Percentiles rank a stretch among this genome's conserved stretches.
phyloP scores from a whole-genome alignment of 1,139 yeast species.

The Zygosaccharomyces pseudobailii region DNA sequence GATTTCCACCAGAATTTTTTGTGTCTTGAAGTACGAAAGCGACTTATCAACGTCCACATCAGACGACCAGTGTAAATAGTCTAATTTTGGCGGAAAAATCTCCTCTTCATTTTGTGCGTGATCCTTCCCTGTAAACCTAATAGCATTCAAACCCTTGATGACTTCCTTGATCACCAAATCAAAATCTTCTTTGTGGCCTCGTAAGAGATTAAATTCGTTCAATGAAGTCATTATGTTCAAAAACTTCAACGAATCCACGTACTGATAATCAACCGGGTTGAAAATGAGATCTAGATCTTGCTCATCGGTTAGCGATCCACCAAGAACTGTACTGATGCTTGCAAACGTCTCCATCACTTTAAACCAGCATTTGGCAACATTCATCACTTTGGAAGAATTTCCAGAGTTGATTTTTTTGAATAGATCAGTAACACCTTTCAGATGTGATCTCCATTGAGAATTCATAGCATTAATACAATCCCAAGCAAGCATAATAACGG shows the following conservation, averaged over 20 bases:
- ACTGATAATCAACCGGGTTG: constrained; percentile 47
- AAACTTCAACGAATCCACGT: constrained; percentile 38
- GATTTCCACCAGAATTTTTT: constrained; percentile 33
- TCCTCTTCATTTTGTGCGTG: constrained; percentile 22
- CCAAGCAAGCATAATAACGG: constrained; percentile 62
- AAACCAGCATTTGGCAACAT: constrained; percentile 68
- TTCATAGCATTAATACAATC: constrained; percentile 62
- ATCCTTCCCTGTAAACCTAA: constrained; percentile 34
- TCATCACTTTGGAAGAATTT: constrained; percentile 41
- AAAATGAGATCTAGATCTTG: constrained; percentile 46
- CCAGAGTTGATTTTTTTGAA: constrained; percentile 46
- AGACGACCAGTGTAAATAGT: constrained; percentile 30
- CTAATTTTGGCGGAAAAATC: constrained; percentile 24
- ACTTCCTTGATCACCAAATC: constrained; percentile 50
- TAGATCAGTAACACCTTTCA: constrained; percentile 68
- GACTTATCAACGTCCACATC: constrained; percentile 17
- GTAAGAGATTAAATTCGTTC: constrained; percentile 54
- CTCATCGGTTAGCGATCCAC: constrained; percentile 60
- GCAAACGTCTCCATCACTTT: constrained; percentile 65
- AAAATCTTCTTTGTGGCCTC: constrained; percentile 57
- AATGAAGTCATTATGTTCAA: constrained; percentile 38
- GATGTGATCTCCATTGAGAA: constrained; percentile 73
- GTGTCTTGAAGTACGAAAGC: constrained; percentile 31
- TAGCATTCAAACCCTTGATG: constrained; percentile 47
- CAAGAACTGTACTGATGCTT: constrained; percentile 58